phyloP scores from a whole-genome alignment of 495 filamentous ascomycete species.

The Hyaloscypha variabilis region DNA sequence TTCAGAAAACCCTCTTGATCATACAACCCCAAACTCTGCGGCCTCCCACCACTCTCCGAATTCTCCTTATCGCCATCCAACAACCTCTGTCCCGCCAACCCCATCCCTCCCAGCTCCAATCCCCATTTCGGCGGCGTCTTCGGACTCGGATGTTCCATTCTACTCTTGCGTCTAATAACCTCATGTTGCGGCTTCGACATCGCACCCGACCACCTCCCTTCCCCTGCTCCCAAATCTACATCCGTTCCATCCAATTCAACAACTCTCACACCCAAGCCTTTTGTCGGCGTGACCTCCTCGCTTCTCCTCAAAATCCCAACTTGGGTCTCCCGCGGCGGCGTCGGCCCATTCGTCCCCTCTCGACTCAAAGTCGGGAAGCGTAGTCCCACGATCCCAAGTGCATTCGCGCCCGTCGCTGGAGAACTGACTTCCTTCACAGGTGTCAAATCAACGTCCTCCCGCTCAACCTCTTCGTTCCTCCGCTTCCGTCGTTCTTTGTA shows the following conservation, averaged over 20 bases:
- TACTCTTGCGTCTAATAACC: constrained; percentile 13
- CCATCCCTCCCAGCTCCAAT: neutral
- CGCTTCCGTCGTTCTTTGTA: constrained; percentile 1
- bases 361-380: constrained; percentile 8
- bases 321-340: neutral
- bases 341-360: neutral
- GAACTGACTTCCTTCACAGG: constrained; percentile 5
- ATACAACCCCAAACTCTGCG: constrained; percentile 39
- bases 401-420: neutral
- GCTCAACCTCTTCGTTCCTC: neutral
- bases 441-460: constrained; percentile 3
- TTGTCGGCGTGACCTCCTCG: neutral
- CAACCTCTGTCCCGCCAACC: constrained; percentile 6
- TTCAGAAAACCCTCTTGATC: constrained; percentile 48
- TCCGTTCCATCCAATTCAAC: neutral
- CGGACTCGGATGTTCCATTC: constrained; percentile 22
- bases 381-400: neutral
- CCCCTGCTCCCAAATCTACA: neutral
- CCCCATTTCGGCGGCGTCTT: constrained; percentile 17
- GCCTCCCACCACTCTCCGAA: constrained; percentile 9
- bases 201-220: constrained; percentile 12
- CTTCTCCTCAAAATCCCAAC: neutral
- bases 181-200: constrained; percentile 2
- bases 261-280: neutral
- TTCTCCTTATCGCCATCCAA: constrained; percentile 11